These are phyloP conservation scores for Fusarium armeniacum DNA, from an alignment of 2,329 filamentous ascomycete genomes.

Conservation along the genomic window DNA sequence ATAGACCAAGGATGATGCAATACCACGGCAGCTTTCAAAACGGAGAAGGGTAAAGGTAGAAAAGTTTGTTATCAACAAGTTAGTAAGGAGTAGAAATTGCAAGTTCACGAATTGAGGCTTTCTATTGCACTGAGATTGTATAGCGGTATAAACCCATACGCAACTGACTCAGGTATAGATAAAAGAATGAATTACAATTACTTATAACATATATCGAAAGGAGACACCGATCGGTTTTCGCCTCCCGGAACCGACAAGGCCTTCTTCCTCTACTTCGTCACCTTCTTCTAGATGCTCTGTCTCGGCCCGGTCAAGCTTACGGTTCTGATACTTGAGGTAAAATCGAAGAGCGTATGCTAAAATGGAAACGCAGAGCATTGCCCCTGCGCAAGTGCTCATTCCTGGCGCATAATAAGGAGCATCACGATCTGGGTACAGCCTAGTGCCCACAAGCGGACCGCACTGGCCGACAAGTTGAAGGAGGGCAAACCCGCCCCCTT, in stretches of 20 bases:
- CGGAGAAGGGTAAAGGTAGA: not conserved
- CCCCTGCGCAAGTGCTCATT: conserved; percentile 73
- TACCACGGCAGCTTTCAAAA: not conserved
- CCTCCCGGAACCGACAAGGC: conserved; percentile 55
- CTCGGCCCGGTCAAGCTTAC: conserved; percentile 57
- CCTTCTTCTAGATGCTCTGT: conserved; percentile 42
- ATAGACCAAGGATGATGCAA: not conserved
- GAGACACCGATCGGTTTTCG: conserved; percentile 41
- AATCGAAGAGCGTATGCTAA: conserved; percentile 68
- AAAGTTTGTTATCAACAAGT: conserved; percentile 27
- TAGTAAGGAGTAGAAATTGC: conserved; percentile 25
- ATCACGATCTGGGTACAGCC: conserved; percentile 72
- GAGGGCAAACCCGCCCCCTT: conserved; percentile 82
- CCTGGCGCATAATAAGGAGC: conserved; percentile 73
- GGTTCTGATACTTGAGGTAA: conserved; percentile 68
- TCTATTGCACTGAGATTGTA: not conserved
- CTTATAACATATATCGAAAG: conserved; percentile 65
- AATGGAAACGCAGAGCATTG: conserved; percentile 72
- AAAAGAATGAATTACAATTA: conserved; percentile 1
- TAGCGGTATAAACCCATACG: not conserved
- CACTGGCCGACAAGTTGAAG: conserved; percentile 86
- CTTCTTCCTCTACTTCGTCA: conserved; percentile 57
- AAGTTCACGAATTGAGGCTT: conserved; percentile 27
- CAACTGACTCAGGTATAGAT: not conserved
- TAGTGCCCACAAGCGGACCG: conserved; percentile 78